phyloP scores from a whole-genome alignment of 129 eudicot genomes.

The Calendula officinalis region DNA sequence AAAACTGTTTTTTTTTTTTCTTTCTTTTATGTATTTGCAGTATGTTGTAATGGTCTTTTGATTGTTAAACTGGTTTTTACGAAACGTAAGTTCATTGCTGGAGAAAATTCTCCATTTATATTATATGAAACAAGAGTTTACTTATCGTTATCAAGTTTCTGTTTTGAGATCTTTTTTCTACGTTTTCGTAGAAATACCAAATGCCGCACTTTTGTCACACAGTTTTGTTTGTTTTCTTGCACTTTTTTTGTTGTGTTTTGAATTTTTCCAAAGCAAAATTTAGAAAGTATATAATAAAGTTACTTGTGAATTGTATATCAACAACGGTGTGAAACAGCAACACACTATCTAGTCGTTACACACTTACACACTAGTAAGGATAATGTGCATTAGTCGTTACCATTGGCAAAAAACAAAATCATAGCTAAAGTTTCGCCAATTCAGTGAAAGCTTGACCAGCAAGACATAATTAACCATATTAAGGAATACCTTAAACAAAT shows the following conservation, averaged over 20 bases:
- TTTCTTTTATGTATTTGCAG: slow-evolving; percentile 4
- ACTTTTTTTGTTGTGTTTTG: neutral
- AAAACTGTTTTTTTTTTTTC: slow-evolving; percentile 24
- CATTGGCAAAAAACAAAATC: no score
- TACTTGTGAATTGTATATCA: neutral
- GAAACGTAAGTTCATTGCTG: slow-evolving; percentile 10
- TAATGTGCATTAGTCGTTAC: no score
- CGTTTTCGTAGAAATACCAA: slow-evolving; percentile 1
- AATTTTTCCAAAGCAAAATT: neutral
- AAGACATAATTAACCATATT: no score
- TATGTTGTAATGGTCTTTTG: slow-evolving; percentile 29
- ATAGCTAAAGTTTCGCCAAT: no score
- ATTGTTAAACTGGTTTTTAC: slow-evolving; percentile 20
- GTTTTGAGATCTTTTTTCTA: neutral
- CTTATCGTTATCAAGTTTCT: neutral
- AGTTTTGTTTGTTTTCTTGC: neutral
- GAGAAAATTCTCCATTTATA: slow-evolving; percentile 13
- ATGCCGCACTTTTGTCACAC: neutral
- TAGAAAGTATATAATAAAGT: neutral
- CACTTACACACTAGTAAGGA: no score
- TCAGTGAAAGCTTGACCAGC: no score
- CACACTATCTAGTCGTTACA: neutral
- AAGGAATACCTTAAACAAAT: no score
- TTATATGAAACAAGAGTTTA: slow-evolving; percentile 1
- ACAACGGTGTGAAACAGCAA: neutral